A percentile compares a stretch with the other conserved stretches of the same genome.
These are phyloP conservation scores for Colletotrichum tofieldiae DNA, from an alignment of 2,329 filamentous ascomycete genomes.

Conservation along the genomic window DNA sequence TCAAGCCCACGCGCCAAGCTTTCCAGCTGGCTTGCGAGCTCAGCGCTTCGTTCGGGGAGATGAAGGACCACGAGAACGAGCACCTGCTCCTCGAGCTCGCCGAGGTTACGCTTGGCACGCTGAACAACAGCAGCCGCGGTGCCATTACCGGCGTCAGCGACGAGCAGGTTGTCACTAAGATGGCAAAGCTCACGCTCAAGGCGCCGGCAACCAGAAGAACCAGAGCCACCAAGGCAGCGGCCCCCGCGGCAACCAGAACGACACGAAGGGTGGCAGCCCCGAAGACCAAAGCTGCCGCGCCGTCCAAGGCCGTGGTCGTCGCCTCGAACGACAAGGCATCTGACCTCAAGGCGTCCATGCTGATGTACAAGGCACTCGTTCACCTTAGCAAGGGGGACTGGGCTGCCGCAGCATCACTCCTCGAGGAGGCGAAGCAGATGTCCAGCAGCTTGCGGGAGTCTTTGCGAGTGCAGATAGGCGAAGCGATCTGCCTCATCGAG, in stretches of 20 bases:
- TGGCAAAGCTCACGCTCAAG: slow-evolving; percentile 54
- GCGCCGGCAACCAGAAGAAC: slow-evolving; percentile 29
- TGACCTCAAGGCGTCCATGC: slow-evolving; percentile 56
- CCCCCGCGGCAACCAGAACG: slow-evolving; percentile 33
- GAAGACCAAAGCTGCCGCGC: slow-evolving; percentile 47
- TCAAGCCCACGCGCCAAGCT: slow-evolving; percentile 61
- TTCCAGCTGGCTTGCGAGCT: slow-evolving; percentile 69
- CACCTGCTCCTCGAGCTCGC: slow-evolving; percentile 63
- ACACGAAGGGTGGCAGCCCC: slow-evolving; percentile 42
- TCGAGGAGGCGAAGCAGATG: slow-evolving; percentile 66
- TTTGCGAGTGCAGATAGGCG: slow-evolving; percentile 71
- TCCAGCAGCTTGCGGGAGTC: slow-evolving; percentile 58
- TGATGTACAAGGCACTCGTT: slow-evolving; percentile 61
- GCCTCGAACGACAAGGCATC: slow-evolving; percentile 25
- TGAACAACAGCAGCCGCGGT: slow-evolving; percentile 30
- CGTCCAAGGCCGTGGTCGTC: slow-evolving; percentile 39
- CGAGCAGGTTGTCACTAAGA: slow-evolving; percentile 55
- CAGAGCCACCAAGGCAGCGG: slow-evolving; percentile 45
- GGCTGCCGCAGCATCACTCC: slow-evolving; percentile 68
- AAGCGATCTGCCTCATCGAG: slow-evolving; percentile 77
- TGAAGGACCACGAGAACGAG: slow-evolving; percentile 62
- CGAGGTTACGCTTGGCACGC: slow-evolving; percentile 57
- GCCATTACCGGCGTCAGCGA: slow-evolving; percentile 26
- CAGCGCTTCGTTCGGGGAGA: slow-evolving; percentile 69
- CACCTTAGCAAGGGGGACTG: slow-evolving; percentile 69